Percentiles rank a stretch among this genome's conserved stretches.
phyloP scores from a whole-genome alignment of 257 asterid genomes.

The Solanum lignicaule region DNA sequence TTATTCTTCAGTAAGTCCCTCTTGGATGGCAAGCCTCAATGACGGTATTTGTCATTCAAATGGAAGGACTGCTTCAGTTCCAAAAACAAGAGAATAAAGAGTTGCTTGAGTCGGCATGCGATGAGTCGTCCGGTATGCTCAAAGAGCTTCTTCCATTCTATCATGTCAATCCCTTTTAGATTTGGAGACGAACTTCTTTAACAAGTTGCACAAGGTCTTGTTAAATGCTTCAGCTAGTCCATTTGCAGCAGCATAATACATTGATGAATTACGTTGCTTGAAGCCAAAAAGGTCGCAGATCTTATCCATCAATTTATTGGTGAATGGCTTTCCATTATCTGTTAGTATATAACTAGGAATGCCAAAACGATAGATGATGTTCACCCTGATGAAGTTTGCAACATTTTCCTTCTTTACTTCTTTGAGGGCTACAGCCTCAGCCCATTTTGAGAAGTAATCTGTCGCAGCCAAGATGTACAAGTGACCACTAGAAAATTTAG shows the following conservation, averaged over 20 bases:
- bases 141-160: neutral
- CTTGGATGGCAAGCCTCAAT: neutral
- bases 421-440: neutral
- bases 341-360: neutral
- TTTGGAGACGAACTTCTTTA: neutral
- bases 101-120: neutral
- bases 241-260: neutral
- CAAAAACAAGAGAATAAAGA: neutral
- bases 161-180: neutral
- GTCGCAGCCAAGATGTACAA: too few species aligned
- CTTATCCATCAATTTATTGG: neutral
- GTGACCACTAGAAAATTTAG: neutral
- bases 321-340: neutral
- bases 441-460: neutral
- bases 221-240: neutral
- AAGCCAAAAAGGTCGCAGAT: neutral
- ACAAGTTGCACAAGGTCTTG: neutral
- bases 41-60: neutral
- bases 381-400: neutral
- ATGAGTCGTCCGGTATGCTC: neutral
- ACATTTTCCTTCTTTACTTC: neutral
- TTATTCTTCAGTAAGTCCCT: neutral
- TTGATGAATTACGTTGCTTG: neutral
- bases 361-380: neutral
- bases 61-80: neutral